A percentile compares a stretch with the other conserved stretches of the same genome.
Conservation (phyloP, 2,329 filamentous ascomycete species). For the Hypoxylon sp. region DNA sequence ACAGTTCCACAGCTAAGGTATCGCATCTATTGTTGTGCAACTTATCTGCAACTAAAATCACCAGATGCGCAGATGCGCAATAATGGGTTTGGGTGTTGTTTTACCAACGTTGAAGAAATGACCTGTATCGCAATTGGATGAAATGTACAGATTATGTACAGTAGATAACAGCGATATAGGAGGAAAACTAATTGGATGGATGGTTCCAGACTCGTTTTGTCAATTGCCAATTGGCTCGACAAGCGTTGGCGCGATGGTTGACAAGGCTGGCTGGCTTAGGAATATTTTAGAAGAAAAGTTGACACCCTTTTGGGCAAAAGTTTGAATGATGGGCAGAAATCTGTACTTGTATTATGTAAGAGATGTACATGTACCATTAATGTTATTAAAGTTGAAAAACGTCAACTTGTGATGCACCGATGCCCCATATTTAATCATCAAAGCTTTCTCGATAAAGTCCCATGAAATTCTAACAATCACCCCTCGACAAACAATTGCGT, state of each 20-base stretch:
- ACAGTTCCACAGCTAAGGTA: conserved; percentile 41
- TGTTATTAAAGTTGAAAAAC: not conserved
- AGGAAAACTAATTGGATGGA: conserved; percentile 7
- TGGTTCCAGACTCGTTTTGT: conserved; percentile 22
- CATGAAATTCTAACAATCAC: not conserved
- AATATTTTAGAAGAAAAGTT: conserved; percentile 11
- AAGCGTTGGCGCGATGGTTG: conserved; percentile 39
- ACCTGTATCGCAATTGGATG: conserved; percentile 28
- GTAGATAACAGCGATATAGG: conserved; percentile 22
- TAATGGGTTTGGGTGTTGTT: conserved; percentile 24
- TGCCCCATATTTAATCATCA: not conserved
- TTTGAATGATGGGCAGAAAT: conserved; percentile 18
- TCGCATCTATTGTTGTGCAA: conserved; percentile 37
- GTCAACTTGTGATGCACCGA: not conserved
- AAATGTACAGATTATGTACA: conserved; percentile 14
- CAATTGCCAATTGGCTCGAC: conserved; percentile 36
- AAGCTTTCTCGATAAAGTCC: not conserved
- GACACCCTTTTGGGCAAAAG: conserved; percentile 6
- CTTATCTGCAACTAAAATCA: conserved; percentile 21
- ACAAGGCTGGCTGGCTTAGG: conserved; percentile 37
- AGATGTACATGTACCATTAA: not conserved
- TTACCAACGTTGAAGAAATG: conserved; percentile 17
- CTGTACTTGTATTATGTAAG: not conserved
- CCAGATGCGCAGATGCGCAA: conserved; percentile 32
- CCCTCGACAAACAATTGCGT: not conserved